Evolutionary conservation across 202 grass and related monocot genomes (phyloP), one percentile per base, ranked within the genome.

Genomic region (Carex arenaria): DNA sequence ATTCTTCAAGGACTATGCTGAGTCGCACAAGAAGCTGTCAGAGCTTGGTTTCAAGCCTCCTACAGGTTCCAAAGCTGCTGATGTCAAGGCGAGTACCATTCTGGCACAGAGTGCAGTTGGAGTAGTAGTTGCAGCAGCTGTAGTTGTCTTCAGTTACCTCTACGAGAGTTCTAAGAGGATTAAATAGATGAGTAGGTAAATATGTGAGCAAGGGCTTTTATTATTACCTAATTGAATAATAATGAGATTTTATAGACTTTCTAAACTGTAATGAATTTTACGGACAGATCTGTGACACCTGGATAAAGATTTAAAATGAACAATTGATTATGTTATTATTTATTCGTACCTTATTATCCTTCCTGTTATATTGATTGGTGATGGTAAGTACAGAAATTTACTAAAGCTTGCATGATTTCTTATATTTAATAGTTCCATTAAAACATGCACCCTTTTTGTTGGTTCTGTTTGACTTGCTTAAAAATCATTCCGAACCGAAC

Each of bases 11-110:
- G 93, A 95, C 38, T 99, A 99, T 34, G 91, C 89, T 32, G 93
- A 93, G 84, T 95, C 93, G 42, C 96, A 95, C 78, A 99, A 99
- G 88, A 95, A 99, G 69, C 82, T 94, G 28, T 99, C 96, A 22
- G 93, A 99, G 88, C 88, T 92, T 31, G 93, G 96, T 61, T 94
- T 97, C 65, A 83, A 79, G 34, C 82, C 87, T 23, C 84, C 85
- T 38, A 5, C 85, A 32, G 83, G 86, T 18, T 78, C 87, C 55
- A 47, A 63, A 70, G 89, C 87, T 87, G 40, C 81, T 34, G 92
- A 92, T 61, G 20, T 93, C 28, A 59, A 89, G 72, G 89, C 68
- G 8, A 79, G 64, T 72, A 89, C 42, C 79, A 70, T 96, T 23
- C 87, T 96, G 60, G 93, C 91, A 43, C 93, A 92, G 49, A 88